phyloP scores from a whole-genome alignment of 2,329 filamentous ascomycete species.

The Akanthomyces dipterigenus region DNA sequence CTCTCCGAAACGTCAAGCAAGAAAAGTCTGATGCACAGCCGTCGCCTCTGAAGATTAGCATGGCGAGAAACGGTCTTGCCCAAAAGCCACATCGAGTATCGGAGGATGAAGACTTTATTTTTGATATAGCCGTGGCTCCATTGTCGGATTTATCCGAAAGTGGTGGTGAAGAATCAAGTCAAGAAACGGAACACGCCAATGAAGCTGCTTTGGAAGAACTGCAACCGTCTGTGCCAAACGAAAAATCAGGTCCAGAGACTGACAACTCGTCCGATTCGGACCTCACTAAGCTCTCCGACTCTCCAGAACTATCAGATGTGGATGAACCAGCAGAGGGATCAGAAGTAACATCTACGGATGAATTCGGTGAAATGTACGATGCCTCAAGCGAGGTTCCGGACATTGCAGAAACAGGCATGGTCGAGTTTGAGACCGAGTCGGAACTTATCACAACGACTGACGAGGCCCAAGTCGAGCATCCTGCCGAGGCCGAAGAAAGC shows the following conservation, averaged over 20 bases:
- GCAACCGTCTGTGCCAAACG: neutral
- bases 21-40: neutral
- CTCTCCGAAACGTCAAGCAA: conserved; percentile 14
- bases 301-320: neutral
- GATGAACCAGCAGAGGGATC: neutral
- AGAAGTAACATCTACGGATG: conserved; percentile 15
- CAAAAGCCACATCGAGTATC: neutral
- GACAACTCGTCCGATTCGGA: neutral
- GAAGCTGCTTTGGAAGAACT: neutral
- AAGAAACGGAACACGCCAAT: neutral
- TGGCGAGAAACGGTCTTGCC: neutral
- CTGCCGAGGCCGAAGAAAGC: neutral
- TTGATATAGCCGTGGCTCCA: neutral
- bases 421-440: neutral
- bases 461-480: neutral
- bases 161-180: neutral
- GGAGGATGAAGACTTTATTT: conserved; percentile 5
- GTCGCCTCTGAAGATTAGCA: neutral
- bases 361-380: conserved; percentile 22
- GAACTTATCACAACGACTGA: neutral
- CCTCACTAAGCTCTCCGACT: conserved; percentile 3
- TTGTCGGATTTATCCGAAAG: neutral
- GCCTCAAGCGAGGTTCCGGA: neutral
- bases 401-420: neutral
- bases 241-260: neutral